Conservation (phyloP, 2,329 filamentous ascomycete genomes). For the Neonectria magnoliae region DNA sequence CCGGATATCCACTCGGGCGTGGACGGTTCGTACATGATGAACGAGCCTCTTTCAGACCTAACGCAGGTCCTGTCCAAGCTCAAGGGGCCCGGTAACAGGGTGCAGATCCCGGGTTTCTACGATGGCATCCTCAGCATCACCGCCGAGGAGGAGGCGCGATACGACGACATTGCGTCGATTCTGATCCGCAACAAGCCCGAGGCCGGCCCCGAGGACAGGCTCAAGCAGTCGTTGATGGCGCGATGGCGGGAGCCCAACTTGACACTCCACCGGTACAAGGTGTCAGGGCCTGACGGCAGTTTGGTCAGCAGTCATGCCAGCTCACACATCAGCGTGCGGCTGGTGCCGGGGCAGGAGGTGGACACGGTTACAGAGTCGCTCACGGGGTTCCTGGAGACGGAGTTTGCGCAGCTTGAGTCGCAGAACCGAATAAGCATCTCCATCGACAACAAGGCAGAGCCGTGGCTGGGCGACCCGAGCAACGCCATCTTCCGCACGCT, state of each 20-base stretch:
- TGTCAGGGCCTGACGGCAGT: conserved; percentile 90
- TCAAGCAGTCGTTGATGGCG: conserved; percentile 88
- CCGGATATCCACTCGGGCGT: conserved; percentile 96
- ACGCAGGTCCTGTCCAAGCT: conserved; percentile 84
- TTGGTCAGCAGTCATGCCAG: conserved; percentile 91
- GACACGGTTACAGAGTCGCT: conserved; percentile 77
- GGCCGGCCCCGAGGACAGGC: conserved; percentile 67
- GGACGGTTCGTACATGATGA: conserved; percentile 89
- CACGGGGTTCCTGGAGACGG: conserved; percentile 71
- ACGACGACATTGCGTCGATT: conserved; percentile 83
- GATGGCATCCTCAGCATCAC: conserved; percentile 82
- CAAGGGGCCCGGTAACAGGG: conserved; percentile 80
- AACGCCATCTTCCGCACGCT: conserved; percentile 93
- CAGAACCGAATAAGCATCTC: conserved; percentile 83
- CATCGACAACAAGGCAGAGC: conserved; percentile 93
- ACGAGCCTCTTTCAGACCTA: conserved; percentile 92
- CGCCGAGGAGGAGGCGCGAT: conserved; percentile 79
- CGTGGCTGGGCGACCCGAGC: conserved; percentile 92
- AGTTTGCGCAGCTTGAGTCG: conserved; percentile 80
- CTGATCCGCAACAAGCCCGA: conserved; percentile 77
- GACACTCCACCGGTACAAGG: conserved; percentile 92
- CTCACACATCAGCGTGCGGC: conserved; percentile 86
- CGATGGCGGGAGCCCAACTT: conserved; percentile 95
- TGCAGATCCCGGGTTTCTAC: conserved; percentile 90
- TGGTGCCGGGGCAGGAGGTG: conserved; percentile 93